phyloP scores from a whole-genome alignment of 1,284 basidiomycete genomes.

The Ganoderma boninense region DNA sequence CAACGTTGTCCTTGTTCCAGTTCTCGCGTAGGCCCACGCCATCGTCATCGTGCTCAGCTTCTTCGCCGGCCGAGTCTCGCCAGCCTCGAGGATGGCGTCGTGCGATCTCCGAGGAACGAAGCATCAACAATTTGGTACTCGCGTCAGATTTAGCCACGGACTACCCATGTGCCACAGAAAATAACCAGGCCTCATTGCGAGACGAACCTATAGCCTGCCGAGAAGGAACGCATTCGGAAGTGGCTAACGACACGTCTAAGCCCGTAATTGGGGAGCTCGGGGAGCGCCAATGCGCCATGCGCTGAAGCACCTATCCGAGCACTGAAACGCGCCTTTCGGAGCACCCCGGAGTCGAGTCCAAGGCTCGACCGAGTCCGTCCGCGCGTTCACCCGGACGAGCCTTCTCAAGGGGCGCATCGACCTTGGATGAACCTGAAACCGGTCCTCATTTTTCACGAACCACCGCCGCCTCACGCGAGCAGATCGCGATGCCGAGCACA shows the following conservation, averaged over 20 bases:
- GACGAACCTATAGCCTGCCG: not conserved
- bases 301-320: not conserved
- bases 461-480: not conserved
- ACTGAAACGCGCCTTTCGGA: not conserved
- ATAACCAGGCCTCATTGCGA: slow-evolving; percentile 1
- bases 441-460: not conserved
- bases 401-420: not conserved
- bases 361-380: not conserved
- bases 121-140: not conserved
- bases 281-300: not conserved
- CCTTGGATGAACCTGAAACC: slow-evolving; percentile 1
- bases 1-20: not conserved
- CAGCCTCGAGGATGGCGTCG: not conserved
- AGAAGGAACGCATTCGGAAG: not conserved
- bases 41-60: not conserved
- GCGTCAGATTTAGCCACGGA: not conserved
- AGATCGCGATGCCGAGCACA: not conserved
- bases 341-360: not conserved
- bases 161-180: not conserved
- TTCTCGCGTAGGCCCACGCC: not conserved
- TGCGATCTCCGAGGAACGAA: not conserved
- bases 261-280: not conserved
- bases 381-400: not conserved
- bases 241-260: not conserved
- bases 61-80: not conserved